Evolutionary conservation across 1,284 basidiomycete species (phyloP), one percentile per base, ranked within the genome.

Genomic region (Mycena sp.): DNA sequence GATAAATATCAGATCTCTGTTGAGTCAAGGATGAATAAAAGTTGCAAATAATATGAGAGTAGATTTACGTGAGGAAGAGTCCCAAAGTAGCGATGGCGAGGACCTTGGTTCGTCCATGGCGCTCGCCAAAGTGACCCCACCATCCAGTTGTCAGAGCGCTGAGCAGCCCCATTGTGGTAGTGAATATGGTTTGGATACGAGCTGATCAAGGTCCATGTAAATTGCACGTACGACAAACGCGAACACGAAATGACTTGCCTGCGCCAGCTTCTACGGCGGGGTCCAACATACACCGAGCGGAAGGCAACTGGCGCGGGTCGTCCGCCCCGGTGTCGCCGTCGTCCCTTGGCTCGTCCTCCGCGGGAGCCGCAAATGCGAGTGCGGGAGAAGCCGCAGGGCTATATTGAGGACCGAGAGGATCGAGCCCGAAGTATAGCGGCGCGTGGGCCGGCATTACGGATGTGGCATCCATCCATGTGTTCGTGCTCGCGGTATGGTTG

Each of bases 131-230:
- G 38, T 80, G 76, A 66, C 82, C 83, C 59, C 78, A 35, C 32
- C 32, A 35, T 9, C 32, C 32, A 35, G 32, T 35, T 7, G 32
- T 35, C 32, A 35, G 14, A 7, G 32, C 32, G 32, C 32, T 35
- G 25, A 85, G 73, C 16, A 81, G 72, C 61, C 81, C 83, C 81
- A 84, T 84, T 3, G 76, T 76, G 0, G 81, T 84, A 21, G 80
- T 80, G 29, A 85, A 79, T 37, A 80, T 83, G 80, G 65, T 45
- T 51, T 59, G 50, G 4, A 62, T 30, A 21, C 63, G 45, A 55
- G 67, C 61, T 55, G 29, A 21, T 10, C 30, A 63, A 50, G 2
- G 19, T 29, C 35, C 29, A 49, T 44, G 50, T 61, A 16, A 53
- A 37, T 28, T 35, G 35, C 7, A 45, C 32, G 32, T 35, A 32